Percentiles rank a stretch among this genome's conserved stretches.
Evolutionary conservation across 768 basidiomycete genomes (phyloP).

Genomic region (Pluteus cervinus): DNA sequence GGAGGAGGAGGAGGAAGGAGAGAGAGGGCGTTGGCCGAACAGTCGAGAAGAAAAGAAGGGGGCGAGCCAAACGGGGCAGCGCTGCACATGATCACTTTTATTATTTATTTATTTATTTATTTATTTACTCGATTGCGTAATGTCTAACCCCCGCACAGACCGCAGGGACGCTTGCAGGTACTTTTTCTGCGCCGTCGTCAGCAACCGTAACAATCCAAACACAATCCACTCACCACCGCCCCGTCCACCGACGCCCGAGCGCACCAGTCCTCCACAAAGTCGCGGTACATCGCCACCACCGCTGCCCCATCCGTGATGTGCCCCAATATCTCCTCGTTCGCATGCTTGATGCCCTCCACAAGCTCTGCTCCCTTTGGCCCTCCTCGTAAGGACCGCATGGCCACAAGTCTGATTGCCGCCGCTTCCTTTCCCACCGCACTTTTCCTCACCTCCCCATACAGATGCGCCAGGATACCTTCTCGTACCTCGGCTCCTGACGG

Average conservation of each 20-base stretch:
- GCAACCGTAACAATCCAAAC: constrained; percentile 28
- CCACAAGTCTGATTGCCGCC: constrained; percentile 29
- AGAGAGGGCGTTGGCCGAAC: constrained; percentile 1
- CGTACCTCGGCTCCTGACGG: constrained; percentile 30
- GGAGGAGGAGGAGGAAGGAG: constrained; percentile 5
- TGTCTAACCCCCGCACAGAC: no score
- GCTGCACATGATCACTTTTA: no score
- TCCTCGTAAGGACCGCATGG: constrained; percentile 23
- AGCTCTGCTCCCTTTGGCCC: constrained; percentile 25
- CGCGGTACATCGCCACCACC: constrained; percentile 32
- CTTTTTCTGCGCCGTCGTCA: constrained; percentile 38
- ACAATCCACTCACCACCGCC: constrained; percentile 34
- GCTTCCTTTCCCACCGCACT: constrained; percentile 28
- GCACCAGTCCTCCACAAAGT: constrained; percentile 52
- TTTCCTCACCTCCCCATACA: constrained; percentile 28
- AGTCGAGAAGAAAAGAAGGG: no score
- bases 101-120: constrained; percentile 1
- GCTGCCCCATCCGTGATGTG: constrained; percentile 16
- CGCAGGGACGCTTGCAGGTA: constrained; percentile 48
- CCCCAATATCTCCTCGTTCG: constrained; percentile 36
- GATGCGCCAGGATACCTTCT: constrained; percentile 28
- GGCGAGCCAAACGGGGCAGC: no score
- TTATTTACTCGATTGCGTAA: no score
- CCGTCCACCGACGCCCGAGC: constrained; percentile 38
- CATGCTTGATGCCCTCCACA: constrained; percentile 30